phyloP scores from a whole-genome alignment of 345 rosid species.

The Salix koriyanagi region DNA sequence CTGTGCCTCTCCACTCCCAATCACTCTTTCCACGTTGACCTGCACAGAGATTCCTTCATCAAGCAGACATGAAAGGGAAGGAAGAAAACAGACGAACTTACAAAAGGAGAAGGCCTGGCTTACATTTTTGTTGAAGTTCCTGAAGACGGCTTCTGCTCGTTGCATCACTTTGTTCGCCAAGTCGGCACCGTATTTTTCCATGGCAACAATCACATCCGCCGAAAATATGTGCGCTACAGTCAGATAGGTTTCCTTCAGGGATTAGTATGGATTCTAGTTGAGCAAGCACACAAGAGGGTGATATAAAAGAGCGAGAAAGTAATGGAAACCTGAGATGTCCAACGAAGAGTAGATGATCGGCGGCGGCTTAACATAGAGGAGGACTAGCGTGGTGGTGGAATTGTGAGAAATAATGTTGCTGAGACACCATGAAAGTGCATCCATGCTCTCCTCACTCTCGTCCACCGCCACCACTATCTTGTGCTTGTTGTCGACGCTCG shows the following conservation, averaged over 20 bases:
- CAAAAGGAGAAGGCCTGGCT: not conserved
- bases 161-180: conserved; percentile 65
- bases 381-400: conserved; percentile 44
- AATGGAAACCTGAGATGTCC: conserved; percentile 53
- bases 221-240: conserved; percentile 52
- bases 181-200: conserved; percentile 50
- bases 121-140: conserved; percentile 32
- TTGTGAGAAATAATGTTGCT: conserved; percentile 43
- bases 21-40: conserved; percentile 51
- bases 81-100: not conserved
- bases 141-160: conserved; percentile 61
- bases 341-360: conserved; percentile 57
- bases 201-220: conserved; percentile 37
- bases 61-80: not conserved
- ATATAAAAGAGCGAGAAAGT: not conserved
- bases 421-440: conserved; percentile 84
- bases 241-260: not conserved
- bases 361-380: conserved; percentile 80
- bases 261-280: not conserved
- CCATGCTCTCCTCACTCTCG: conserved; percentile 88
- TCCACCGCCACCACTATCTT: conserved; percentile 83
- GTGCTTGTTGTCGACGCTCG: conserved; percentile 14
- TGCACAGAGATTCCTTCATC: conserved; percentile 20
- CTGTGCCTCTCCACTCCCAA: conserved; percentile 80
- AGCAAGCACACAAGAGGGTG: not conserved